Evolutionary conservation across 2,329 filamentous ascomycete species (phyloP), one percentile per base, ranked within the genome.

Genomic region (Ceratocystis cacaofunesta): DNA sequence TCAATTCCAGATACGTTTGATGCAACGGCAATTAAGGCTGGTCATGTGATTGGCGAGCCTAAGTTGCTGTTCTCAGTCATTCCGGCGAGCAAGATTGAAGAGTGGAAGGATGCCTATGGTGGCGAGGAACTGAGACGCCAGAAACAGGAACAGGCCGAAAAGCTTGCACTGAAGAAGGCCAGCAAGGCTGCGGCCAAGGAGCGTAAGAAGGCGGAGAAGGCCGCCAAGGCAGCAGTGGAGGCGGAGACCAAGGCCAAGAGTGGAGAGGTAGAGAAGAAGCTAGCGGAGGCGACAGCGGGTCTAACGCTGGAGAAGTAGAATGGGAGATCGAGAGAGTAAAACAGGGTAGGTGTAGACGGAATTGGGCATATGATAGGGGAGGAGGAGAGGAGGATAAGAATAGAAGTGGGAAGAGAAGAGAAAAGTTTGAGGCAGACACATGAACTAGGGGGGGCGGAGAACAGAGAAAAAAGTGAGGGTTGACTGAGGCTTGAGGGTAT

Each of bases 1-100:
- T 75, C 75, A 44, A 90, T 92, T 68, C 86, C 88, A 1, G 82
- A 87, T 68, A 79, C 78, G 57, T 94, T 89, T 86, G 72, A 73
- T 19, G 75, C 76, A n/a, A 79, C 83, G 68, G 76, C 79, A 1
- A 77, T 94, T 69, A 80, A 84, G 71, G 80, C 87, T 1, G 88
- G 87, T 66, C 90, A 96, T 77, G 87, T 86, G 73, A 87, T 96
- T 69, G 89, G 90, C 70, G 87, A 87, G 72, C 85, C 91, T 0
- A 82, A 84, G 69, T 87, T 90, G 52, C 80, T 96, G 41, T 96
- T 96, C 76, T 83, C 83, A n/a, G 83, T 82, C 64, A 96, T 96
- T 72, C 88, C 91, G 69, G 80, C 86, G 8, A 86, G 89, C 74
- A 92, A 92, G 78, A 85, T 88, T 60, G 84, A 87, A 63, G 88